Evolutionary conservation across 139 green algal species (phyloP).

Genomic region (Chlorella vulgaris): DNA sequence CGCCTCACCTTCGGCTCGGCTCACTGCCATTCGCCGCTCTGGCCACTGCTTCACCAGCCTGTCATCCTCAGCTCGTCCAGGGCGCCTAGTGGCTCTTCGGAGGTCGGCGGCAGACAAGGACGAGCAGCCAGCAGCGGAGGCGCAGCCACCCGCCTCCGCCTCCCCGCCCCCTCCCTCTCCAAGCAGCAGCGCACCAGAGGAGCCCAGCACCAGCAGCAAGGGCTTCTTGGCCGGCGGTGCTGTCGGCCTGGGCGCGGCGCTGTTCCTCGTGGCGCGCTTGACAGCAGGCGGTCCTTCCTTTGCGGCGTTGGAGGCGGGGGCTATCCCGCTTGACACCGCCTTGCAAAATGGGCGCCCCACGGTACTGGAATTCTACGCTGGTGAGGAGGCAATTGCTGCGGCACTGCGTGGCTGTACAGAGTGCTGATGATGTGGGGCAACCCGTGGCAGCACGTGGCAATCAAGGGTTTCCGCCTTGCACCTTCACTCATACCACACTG

Average conservation of each 20-base stretch:
- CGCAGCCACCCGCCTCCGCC: not conserved
- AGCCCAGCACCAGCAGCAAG: not conserved
- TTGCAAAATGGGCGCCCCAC: slow-evolving; percentile 84
- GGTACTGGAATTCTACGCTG: slow-evolving; percentile 97
- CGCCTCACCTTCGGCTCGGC: not conserved
- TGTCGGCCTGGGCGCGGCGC: slow-evolving; percentile 56
- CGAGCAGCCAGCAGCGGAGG: not conserved
- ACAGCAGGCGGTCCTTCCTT: slow-evolving; percentile 57
- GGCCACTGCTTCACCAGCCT: not conserved
- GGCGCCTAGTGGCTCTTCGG: not conserved
- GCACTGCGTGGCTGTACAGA: not conserved
- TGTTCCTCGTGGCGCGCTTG: slow-evolving; percentile 65
- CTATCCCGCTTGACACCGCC: slow-evolving; percentile 77
- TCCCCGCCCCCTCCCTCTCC: not conserved
- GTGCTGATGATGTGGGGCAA: not conserved
- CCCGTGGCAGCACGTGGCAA: not conserved
- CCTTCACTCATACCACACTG: too few relatives aligned
- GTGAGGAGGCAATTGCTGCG: slow-evolving; percentile 21
- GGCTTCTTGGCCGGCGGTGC: slow-evolving; percentile 61
- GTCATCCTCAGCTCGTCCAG: not conserved
- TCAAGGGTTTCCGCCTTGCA: too few relatives aligned
- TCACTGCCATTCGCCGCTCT: not conserved
- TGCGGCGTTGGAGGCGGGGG: slow-evolving; percentile 61
- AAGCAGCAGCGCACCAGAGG: not conserved
- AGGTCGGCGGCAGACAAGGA: not conserved